These are phyloP conservation scores for Linum lewisii DNA, from an alignment of 345 rosid species.

Conservation along the genomic window DNA sequence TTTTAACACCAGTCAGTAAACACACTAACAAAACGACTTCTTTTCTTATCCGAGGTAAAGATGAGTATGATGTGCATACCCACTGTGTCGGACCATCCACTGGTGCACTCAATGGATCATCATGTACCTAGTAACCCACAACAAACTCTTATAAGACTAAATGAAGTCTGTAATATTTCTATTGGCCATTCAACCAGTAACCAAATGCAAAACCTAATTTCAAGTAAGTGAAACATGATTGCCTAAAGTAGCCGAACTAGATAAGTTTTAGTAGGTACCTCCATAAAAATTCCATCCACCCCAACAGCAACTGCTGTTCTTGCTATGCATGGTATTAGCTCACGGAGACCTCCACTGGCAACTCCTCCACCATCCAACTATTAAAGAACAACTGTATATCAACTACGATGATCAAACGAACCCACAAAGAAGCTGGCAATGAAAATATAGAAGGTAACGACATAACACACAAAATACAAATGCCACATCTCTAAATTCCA, in stretches of 20 bases:
- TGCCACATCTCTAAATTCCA: no score
- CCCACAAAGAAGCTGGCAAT: not conserved
- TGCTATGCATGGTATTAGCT: constrained; percentile 90
- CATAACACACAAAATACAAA: not conserved
- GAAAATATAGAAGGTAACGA: not conserved
- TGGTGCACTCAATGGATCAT: constrained; percentile 87
- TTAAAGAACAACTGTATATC: constrained; percentile 6
- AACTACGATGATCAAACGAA: not conserved
- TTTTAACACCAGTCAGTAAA: constrained; percentile 4
- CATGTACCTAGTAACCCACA: constrained; percentile 66
- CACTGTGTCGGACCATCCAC: constrained; percentile 99
- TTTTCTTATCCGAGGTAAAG: not conserved
- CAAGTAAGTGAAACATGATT: no score
- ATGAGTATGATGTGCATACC: constrained; percentile 37
- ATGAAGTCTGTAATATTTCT: no score
- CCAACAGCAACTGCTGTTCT: constrained; percentile 97
- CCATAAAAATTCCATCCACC: constrained; percentile 95
- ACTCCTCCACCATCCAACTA: constrained; percentile 98
- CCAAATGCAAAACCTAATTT: no score
- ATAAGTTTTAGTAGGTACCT: constrained; percentile 39
- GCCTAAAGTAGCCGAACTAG: not conserved
- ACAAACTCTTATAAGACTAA: not conserved
- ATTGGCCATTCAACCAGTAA: no score
- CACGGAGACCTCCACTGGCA: constrained; percentile 99
- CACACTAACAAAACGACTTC: not conserved